Evolutionary conservation across 192 early-diverging fungal species (phyloP).

Genomic region (Backusella macrospora): DNA sequence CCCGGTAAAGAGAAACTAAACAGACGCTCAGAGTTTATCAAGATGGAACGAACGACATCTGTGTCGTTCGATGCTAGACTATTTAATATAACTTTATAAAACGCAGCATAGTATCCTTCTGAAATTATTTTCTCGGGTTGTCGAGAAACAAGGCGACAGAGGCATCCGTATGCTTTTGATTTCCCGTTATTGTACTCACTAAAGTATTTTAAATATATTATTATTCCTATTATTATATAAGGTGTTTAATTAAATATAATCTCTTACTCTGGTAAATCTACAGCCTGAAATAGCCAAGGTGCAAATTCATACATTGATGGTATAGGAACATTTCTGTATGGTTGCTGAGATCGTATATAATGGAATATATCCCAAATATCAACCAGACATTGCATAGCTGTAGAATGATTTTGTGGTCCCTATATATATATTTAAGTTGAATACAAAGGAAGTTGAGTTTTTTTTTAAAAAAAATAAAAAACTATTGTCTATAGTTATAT

Average conservation of each 20-base stretch:
- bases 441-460: neutral
- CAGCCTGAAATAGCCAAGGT: slow-evolving; percentile 78
- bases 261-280: slow-evolving; percentile 59
- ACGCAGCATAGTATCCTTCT: slow-evolving; percentile 61
- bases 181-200: slow-evolving; percentile 67
- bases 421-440: slow-evolving; percentile 5
- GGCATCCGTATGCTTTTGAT: slow-evolving; percentile 63
- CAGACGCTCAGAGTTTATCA: slow-evolving; percentile 68
- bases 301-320: slow-evolving; percentile 77
- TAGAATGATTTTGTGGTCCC: slow-evolving; percentile 61
- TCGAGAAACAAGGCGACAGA: slow-evolving; percentile 80
- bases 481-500: neutral
- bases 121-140: slow-evolving; percentile 66
- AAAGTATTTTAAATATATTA: neutral
- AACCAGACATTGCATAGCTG: slow-evolving; percentile 66
- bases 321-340: slow-evolving; percentile 53
- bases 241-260: neutral
- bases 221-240: neutral
- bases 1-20: slow-evolving; percentile 77
- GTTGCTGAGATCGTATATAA: slow-evolving; percentile 53
- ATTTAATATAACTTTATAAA: slow-evolving; percentile 73
- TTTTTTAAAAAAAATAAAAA: no score
- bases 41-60: slow-evolving; percentile 63
- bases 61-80: slow-evolving; percentile 58
- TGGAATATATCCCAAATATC: slow-evolving; percentile 68